Evolutionary conservation across 257 asterid species (phyloP), one percentile per base, ranked within the genome.

Genomic region (Primulina eburnea): DNA sequence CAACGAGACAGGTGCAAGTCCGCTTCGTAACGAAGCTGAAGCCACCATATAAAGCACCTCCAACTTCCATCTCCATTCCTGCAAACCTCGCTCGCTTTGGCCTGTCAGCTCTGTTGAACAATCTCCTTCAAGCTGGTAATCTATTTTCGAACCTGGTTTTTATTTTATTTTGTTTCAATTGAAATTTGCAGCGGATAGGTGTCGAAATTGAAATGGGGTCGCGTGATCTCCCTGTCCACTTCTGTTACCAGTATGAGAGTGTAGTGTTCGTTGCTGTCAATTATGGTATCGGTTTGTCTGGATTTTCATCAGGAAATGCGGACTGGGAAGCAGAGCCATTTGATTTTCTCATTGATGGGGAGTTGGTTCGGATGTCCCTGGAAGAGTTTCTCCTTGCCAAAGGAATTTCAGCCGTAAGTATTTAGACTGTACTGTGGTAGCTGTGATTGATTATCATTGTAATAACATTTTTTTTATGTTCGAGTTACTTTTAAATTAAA

Each of bases 301-400:
- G 57, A 16, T 50, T 50, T 67, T 10, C 67, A 55, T 71, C 79
- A 94, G 97, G 70, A 59, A 81, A 85, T 69, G 91, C 47, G 68
- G 90, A 85, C 11, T 89, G 91, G 96, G 53, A 75, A 43, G 50
- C 83, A 43, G 96, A 90, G 82, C 90, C 97, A 6, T 94, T 91
- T 76, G 99, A 94, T 80, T 91, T 94, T 78, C 85, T 94, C 68
- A 86, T 94, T 30, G 95, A 82, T 72, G 96, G 95, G 67, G 97
- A 89, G 85, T 81, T 91, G 81, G 92, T 94, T 53, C 86, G 99
- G 69, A 78, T 86, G 92, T 85, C 96, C 21, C 92, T 94, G 5
- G 95, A 91, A 77, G 96, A 90, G 79, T 91, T 91, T 82, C 95
- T 94, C 75, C 83, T 91, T 65, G 97, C 92, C 70, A 94, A 91